Evolutionary conservation across 1,139 yeast genomes (phyloP).

Genomic region (Diutina mesorugosa): DNA sequence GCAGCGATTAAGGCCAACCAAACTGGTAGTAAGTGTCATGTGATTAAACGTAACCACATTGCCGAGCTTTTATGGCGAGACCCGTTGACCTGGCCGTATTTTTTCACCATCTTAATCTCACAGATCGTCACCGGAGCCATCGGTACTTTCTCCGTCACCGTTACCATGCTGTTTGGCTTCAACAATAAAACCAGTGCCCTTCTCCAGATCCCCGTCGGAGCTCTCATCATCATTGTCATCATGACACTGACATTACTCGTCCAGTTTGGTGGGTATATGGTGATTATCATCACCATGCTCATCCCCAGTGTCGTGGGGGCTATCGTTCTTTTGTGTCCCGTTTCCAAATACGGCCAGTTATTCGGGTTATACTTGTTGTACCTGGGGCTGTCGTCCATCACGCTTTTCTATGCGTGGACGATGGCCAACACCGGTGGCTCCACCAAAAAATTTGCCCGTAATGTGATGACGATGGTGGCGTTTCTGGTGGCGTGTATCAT

Average conservation of each 20-base stretch:
- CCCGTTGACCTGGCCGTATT: constrained; percentile 24
- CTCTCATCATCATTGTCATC: constrained; percentile 21
- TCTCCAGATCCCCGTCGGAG: constrained; percentile 28
- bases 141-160: constrained; percentile 26
- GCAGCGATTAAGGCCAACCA: constrained; percentile 9
- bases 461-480: constrained; percentile 12
- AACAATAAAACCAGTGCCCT: constrained; percentile 19
- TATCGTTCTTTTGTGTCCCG: constrained; percentile 16
- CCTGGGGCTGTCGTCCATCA: constrained; percentile 12
- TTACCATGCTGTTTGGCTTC: constrained; percentile 25
- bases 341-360: constrained; percentile 18
- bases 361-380: constrained; percentile 22
- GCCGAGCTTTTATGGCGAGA: constrained; percentile 20
- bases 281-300: constrained; percentile 17
- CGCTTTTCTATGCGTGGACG: constrained; percentile 9
- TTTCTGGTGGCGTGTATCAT: constrained; percentile 23
- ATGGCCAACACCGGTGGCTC: constrained; percentile 8
- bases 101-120: constrained; percentile 19
- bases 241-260: constrained; percentile 16
- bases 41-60: constrained; percentile 15
- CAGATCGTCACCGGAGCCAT: constrained; percentile 31
- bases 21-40: constrained; percentile 17
- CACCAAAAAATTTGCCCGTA: constrained; percentile 7
- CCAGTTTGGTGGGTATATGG: constrained; percentile 6
- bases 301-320: constrained; percentile 24